Conservation (phyloP, 2,329 filamentous ascomycete species). For the Amesomyces nigricolor region DNA sequence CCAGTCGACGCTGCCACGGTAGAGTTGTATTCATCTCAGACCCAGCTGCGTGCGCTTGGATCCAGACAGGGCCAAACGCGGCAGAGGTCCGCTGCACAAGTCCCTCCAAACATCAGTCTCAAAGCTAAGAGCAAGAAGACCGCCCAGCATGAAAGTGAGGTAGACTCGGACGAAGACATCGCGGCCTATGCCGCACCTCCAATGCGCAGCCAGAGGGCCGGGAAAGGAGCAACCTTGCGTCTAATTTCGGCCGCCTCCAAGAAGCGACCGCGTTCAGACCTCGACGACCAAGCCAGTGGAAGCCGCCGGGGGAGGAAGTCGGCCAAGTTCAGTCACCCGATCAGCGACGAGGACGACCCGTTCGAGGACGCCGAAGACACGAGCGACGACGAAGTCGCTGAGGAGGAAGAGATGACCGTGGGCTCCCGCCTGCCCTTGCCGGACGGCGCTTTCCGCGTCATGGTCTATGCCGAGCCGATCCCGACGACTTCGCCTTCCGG, state of each 20-base stretch:
- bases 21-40: constrained; percentile 24
- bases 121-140: constrained; percentile 26
- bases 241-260: constrained; percentile 37
- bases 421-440: constrained; percentile 18
- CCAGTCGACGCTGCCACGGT: constrained; percentile 25
- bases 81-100: constrained; percentile 9
- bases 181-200: constrained; percentile 11
- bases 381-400: constrained; percentile 23
- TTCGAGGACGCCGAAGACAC: constrained; percentile 18
- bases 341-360: constrained; percentile 31
- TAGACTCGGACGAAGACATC: constrained; percentile 21
- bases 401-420: constrained; percentile 2
- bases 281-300: constrained; percentile 35
- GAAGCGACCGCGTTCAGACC: constrained; percentile 39
- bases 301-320: constrained; percentile 28
- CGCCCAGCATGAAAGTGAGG: constrained; percentile 16
- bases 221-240: constrained; percentile 43
- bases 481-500: constrained; percentile 47
- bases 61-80: background rate
- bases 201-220: constrained; percentile 34
- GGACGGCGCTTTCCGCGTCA: constrained; percentile 35
- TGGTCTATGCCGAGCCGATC: constrained; percentile 45
- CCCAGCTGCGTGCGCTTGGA: constrained; percentile 23
- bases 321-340: constrained; percentile 33
- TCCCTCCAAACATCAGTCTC: constrained; percentile 13